phyloP scores from a whole-genome alignment of 352 stramenopile genomes.

The Phytophthora podocarpi region DNA sequence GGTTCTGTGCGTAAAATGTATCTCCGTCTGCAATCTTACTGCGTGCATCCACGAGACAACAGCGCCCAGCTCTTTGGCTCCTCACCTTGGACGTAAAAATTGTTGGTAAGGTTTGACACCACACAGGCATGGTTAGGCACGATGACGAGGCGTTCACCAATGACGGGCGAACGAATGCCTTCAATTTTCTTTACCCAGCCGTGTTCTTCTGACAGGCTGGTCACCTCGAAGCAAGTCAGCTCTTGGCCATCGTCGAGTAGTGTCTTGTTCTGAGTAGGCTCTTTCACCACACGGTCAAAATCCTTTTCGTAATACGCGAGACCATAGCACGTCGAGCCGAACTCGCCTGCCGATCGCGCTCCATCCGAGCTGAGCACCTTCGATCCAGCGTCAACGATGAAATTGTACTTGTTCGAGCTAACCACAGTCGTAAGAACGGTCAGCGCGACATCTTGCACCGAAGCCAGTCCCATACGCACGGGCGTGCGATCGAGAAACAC shows the following conservation, averaged over 20 bases:
- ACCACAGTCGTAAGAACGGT: constrained; percentile 68
- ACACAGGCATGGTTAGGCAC: constrained; percentile 75
- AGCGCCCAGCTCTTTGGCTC: constrained; percentile 56
- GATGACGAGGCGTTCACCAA: constrained; percentile 65
- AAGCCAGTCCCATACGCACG: constrained; percentile 66
- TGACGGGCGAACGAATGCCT: constrained; percentile 47
- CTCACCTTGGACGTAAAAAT: constrained; percentile 58
- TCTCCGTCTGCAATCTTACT: constrained; percentile 25
- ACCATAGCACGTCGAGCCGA: constrained; percentile 61
- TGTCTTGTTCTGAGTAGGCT: constrained; percentile 49
- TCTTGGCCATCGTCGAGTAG: constrained; percentile 41
- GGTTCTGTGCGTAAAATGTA: not conserved
- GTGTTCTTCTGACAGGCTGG: constrained; percentile 79
- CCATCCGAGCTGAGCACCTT: constrained; percentile 73
- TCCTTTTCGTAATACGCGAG: constrained; percentile 75
- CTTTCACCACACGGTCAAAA: constrained; percentile 56
- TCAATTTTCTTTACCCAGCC: constrained; percentile 69
- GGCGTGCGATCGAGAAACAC: constrained; percentile 80
- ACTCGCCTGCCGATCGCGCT: constrained; percentile 36
- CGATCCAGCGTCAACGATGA: constrained; percentile 75
- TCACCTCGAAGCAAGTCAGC: constrained; percentile 65
- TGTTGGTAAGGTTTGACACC: constrained; percentile 69
- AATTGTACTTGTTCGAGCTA: constrained; percentile 74
- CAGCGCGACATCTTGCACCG: constrained; percentile 63
- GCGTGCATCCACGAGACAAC: constrained; percentile 62